Conservation (phyloP, 2,329 filamentous ascomycete genomes). For the Colletotrichum karsti region DNA sequence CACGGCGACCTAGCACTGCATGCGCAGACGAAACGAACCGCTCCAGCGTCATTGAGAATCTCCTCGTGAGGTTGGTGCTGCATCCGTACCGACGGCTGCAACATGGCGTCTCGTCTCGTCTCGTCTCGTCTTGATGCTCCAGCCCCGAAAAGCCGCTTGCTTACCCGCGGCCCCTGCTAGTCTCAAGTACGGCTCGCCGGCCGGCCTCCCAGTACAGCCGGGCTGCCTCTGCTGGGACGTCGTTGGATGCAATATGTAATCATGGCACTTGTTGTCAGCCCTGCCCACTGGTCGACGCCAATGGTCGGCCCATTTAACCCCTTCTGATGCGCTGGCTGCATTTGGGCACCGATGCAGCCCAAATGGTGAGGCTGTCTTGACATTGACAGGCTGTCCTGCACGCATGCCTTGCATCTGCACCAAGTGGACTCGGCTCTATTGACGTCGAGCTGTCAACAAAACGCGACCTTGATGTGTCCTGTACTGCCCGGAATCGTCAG, state of each 20-base stretch:
- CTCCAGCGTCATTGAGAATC: neutral
- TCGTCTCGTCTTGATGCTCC: neutral
- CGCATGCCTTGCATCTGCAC: slow-evolving; percentile 16
- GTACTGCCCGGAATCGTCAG: neutral
- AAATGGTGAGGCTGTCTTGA: slow-evolving; percentile 30
- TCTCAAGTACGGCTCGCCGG: neutral
- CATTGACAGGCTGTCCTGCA: slow-evolving; percentile 18
- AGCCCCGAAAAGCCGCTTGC: neutral
- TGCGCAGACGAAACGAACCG: slow-evolving; percentile 7
- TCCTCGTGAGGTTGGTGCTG: neutral
- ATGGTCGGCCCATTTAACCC: neutral
- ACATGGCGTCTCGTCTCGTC: neutral
- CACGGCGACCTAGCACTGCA: slow-evolving; percentile 10
- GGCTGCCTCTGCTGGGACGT: neutral
- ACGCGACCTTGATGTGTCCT: neutral
- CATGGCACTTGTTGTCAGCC: slow-evolving; percentile 3
- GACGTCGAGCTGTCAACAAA: neutral
- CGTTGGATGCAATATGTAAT: neutral
- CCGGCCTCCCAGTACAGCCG: neutral
- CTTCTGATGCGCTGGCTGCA: slow-evolving; percentile 1
- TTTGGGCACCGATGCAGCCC: slow-evolving; percentile 31
- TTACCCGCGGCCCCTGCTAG: slow-evolving; percentile 1
- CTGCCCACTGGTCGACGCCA: slow-evolving; percentile 8
- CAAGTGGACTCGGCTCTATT: slow-evolving; percentile 22
- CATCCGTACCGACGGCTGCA: neutral